Conservation (phyloP, 2,329 filamentous ascomycete genomes). For the Cytospora paraplurivora region DNA sequence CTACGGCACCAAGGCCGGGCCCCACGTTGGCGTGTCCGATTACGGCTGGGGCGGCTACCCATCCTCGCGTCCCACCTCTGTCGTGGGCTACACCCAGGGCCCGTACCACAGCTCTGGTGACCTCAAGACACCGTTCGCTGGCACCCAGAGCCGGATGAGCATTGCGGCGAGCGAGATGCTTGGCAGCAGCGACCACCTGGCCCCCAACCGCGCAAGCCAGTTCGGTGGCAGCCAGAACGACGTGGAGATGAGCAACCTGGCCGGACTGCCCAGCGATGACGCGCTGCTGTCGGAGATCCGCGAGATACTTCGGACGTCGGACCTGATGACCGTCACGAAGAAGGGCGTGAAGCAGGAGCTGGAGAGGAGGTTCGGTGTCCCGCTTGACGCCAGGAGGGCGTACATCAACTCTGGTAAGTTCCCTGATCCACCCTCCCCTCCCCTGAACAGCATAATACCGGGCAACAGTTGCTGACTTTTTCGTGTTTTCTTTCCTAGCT, state of each 20-base stretch:
- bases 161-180: conserved; percentile 71
- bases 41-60: conserved; percentile 65
- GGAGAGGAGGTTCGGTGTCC: conserved; percentile 85
- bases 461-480: conserved; percentile 36
- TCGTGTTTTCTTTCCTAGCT: conserved; percentile 47
- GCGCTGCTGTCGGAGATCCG: conserved; percentile 90
- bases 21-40: conserved; percentile 60
- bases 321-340: conserved; percentile 98
- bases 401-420: conserved; percentile 91
- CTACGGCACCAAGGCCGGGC: conserved; percentile 77
- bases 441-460: not conserved
- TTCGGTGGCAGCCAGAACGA: conserved; percentile 66
- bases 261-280: conserved; percentile 82
- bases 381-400: conserved; percentile 81
- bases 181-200: conserved; percentile 29
- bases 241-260: conserved; percentile 74
- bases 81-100: conserved; percentile 47
- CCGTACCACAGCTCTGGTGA: conserved; percentile 54
- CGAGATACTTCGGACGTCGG: conserved; percentile 86
- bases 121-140: conserved; percentile 42
- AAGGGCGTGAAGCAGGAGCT: conserved; percentile 95
- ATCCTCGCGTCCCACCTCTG: conserved; percentile 59
- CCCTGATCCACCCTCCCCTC: conserved; percentile 1
- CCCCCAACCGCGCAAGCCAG: conserved; percentile 59
- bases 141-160: conserved; percentile 71